These are phyloP conservation scores for Elaphomyces granulatus DNA, from an alignment of 495 filamentous ascomycete species.

Conservation along the genomic window DNA sequence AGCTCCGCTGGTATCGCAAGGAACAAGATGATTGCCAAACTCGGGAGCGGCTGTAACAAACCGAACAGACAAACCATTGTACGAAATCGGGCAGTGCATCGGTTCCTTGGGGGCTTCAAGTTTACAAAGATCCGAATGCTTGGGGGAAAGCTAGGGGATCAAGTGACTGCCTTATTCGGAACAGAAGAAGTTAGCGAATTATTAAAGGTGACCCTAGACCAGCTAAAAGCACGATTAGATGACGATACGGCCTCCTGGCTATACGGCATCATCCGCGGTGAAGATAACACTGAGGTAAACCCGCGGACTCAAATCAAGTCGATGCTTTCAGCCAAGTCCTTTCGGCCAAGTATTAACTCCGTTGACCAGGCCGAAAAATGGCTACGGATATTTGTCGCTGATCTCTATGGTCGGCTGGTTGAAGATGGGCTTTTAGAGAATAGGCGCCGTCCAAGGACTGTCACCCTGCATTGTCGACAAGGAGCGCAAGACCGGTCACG, in stretches of 20 bases:
- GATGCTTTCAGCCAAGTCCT: constrained; percentile 97
- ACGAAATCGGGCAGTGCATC: constrained; percentile 63
- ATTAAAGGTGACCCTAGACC: constrained; percentile 54
- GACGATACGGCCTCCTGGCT: constrained; percentile 84
- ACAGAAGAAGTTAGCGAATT: constrained; percentile 73
- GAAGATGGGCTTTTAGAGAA: constrained; percentile 89
- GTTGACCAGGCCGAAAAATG: constrained; percentile 74
- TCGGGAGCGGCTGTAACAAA: constrained; percentile 82
- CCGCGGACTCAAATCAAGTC: constrained; percentile 87
- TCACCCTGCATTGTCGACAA: constrained; percentile 68
- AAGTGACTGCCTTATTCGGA: constrained; percentile 58
- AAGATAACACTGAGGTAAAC: constrained; percentile 80
- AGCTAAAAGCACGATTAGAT: constrained; percentile 64
- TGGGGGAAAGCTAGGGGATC: constrained; percentile 89
- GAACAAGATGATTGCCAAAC: constrained; percentile 93
- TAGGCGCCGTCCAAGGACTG: constrained; percentile 68
- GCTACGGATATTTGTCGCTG: constrained; percentile 83
- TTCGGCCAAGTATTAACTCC: constrained; percentile 67
- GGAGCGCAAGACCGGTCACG: constrained; percentile 55
- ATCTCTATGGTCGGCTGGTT: constrained; percentile 78
- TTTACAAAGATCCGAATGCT: constrained; percentile 94
- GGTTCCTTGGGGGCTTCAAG: constrained; percentile 74
- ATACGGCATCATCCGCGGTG: constrained; percentile 71
- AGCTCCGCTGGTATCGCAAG: constrained; percentile 77
- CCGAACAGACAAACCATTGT: constrained; percentile 88